phyloP scores from a whole-genome alignment of 2,329 filamentous ascomycete genomes.

The Neonectria neomacrospora region DNA sequence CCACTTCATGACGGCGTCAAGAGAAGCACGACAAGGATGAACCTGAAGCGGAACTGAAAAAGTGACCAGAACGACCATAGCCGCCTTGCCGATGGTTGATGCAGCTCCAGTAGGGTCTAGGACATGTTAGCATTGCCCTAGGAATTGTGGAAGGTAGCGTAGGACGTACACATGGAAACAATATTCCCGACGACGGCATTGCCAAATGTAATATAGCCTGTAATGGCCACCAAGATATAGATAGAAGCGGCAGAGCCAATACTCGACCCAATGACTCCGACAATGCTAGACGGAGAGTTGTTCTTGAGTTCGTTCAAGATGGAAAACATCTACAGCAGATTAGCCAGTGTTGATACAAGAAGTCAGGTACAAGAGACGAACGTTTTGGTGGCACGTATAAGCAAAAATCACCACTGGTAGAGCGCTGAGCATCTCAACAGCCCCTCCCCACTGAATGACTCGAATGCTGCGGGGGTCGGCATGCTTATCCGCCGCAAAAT shows the following conservation, averaged over 20 bases:
- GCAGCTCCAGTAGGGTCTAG: constrained; percentile 64
- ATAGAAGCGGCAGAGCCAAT: constrained; percentile 89
- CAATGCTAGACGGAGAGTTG: constrained; percentile 79
- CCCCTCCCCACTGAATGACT: constrained; percentile 80
- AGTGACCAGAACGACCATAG: constrained; percentile 94
- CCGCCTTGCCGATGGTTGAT: constrained; percentile 92
- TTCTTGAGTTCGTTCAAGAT: constrained; percentile 95
- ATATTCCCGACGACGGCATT: constrained; percentile 92
- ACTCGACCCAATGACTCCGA: constrained; percentile 81
- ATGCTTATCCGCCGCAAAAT: constrained; percentile 85
- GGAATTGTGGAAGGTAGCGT: too few species aligned
- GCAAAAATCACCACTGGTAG: constrained; percentile 97
- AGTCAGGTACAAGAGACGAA: constrained; percentile 53
- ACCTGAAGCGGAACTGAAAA: constrained; percentile 97
- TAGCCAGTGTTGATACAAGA: constrained; percentile 7
- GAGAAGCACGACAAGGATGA: constrained; percentile 93
- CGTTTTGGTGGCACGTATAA: constrained; percentile 99
- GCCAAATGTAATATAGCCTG: constrained; percentile 95
- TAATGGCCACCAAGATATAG: constrained; percentile 92
- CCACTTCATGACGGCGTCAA: constrained; percentile 96
- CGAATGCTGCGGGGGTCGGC: constrained; percentile 79
- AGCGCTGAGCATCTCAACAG: constrained; percentile 82
- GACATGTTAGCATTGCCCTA: constrained; percentile 35
- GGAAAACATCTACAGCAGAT: constrained; percentile 84
- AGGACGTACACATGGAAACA: constrained; percentile 83